Base-by-base conservation (phyloP, 805 yeast genomes). In the Zygosaccharomyces gambellarensis region DNA sequence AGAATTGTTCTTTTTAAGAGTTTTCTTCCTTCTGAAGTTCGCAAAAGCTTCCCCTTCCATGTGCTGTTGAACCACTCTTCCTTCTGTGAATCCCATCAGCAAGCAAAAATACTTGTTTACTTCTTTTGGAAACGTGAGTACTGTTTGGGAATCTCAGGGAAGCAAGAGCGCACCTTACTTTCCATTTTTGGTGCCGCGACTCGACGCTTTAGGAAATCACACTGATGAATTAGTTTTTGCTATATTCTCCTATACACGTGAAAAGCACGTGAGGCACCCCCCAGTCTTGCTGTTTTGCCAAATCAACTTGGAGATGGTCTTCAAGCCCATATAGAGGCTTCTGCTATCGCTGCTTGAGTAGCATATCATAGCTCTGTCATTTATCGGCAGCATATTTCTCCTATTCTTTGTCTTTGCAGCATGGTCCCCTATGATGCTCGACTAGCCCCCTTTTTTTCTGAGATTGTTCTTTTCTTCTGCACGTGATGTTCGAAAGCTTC, bases 41-140 rank as follows among this genome's bases (percentile, higher is more conserved):
- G 45, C 45, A 42, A 42, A 42, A n/a, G 27, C 28, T 30, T 23
- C 45, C 36, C 38, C 38, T 30, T 42, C 45, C 36, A n/a, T 30
- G 36, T 8, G 19, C 45, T 19, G 22, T 31, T 34, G 38, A 34
- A 17, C 38, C n/a, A 27, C 36, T 9, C 36, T 25, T 25, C 28
- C 28, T 25, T 21, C 30, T 27, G 43, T 22, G 36, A 30, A 42
- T 30, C 25, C 28, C 22, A 42, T 31, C 34, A 17, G 34, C 36
- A 22, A 42, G 45, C 45, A 42, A 42, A 42, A 30, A 6, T 12
- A 29, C 19, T n/a, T 17, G 22, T 7, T 42, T 42, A 30, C 45
- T 25, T 8, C 10, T 30, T 11, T 19, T 23, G 45, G 45, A 42
- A 30, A 11, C 10, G 45, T 42, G 36, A 42, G 36, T 42, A 25